Evolutionary conservation across 768 basidiomycete species (phyloP).

Genomic region (Dentipellis fragilis): DNA sequence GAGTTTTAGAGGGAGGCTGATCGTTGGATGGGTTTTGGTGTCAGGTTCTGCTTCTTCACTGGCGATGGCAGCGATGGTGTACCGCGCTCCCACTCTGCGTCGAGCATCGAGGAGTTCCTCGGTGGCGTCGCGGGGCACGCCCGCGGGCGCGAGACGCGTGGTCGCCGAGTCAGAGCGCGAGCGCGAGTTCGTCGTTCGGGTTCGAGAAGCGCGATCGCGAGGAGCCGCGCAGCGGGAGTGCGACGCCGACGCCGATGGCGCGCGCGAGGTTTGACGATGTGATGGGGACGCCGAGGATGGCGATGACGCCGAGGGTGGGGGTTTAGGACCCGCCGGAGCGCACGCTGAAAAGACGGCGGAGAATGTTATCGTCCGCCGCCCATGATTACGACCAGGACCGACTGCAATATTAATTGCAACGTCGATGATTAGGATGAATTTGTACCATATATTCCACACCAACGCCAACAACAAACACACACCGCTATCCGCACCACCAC

Average conservation of each 20-base stretch:
- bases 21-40: not conserved
- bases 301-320: too few species aligned
- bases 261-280: not conserved
- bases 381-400: too few species aligned
- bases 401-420: too few species aligned
- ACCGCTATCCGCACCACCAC: too few species aligned
- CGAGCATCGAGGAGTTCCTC: conserved; percentile 44
- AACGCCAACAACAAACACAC: too few species aligned
- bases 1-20: not conserved
- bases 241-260: not conserved
- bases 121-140: conserved; percentile 7
- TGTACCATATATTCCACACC: too few species aligned
- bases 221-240: not conserved
- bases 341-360: too few species aligned
- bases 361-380: too few species aligned
- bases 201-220: too few species aligned
- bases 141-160: not conserved
- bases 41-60: conserved; percentile 82
- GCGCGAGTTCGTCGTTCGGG: not conserved
- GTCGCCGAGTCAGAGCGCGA: not conserved
- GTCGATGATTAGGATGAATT: too few species aligned
- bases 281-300: too few species aligned
- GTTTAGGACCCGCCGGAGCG: too few species aligned
- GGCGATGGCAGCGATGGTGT: conserved; percentile 32
- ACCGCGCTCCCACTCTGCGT: conserved; percentile 38